phyloP scores from a whole-genome alignment of 2,329 filamentous ascomycete species.

The Diaporthe citri region DNA sequence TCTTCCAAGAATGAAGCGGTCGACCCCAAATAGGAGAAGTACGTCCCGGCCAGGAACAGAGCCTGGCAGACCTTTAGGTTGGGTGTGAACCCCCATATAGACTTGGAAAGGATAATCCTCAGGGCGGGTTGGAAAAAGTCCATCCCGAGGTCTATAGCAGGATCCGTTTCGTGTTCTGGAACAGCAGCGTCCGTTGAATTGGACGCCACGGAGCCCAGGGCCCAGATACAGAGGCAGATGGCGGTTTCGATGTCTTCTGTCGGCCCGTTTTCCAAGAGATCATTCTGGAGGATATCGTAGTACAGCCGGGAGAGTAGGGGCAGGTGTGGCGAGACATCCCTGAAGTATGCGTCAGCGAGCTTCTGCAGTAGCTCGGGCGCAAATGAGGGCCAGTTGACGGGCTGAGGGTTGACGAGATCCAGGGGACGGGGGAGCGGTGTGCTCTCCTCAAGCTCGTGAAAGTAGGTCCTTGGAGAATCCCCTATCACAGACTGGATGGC shows the following conservation, averaged over 20 bases:
- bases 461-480: constrained; percentile 50
- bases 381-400: constrained; percentile 47
- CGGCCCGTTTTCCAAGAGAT: constrained; percentile 45
- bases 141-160: constrained; percentile 47
- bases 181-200: background rate
- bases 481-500: constrained; percentile 50
- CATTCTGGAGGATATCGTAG: constrained; percentile 48
- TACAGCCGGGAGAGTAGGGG: constrained; percentile 50
- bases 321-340: constrained; percentile 51
- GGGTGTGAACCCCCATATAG: constrained; percentile 51
- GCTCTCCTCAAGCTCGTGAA: constrained; percentile 51
- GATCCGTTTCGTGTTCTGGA: constrained; percentile 12
- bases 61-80: constrained; percentile 50
- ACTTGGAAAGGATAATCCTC: constrained; percentile 49
- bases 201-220: constrained; percentile 49
- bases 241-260: constrained; percentile 48
- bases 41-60: constrained; percentile 53
- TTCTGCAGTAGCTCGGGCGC: constrained; percentile 45
- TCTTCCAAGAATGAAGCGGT: constrained; percentile 53
- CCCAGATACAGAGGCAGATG: constrained; percentile 53
- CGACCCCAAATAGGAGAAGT: constrained; percentile 53
- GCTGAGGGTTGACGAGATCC: constrained; percentile 45
- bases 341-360: constrained; percentile 51
- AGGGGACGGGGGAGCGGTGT: constrained; percentile 49
- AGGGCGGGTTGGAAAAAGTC: constrained; percentile 52